A percentile compares a stretch with the other conserved stretches of the same genome.
These are phyloP conservation scores for Cucurbita pepo DNA, from an alignment of 306 rosid genomes.

Conservation along the genomic window DNA sequence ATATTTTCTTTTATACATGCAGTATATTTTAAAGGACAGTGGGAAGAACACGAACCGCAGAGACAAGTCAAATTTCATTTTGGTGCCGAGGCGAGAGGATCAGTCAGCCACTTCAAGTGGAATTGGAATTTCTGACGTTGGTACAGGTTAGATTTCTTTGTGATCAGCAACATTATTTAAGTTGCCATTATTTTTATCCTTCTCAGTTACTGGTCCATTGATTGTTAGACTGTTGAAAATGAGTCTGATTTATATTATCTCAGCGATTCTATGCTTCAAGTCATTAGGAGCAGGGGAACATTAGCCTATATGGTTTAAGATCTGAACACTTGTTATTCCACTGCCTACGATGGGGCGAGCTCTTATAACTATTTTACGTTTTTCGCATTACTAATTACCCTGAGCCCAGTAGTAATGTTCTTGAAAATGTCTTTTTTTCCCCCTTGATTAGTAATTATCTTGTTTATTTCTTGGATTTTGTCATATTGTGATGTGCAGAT, in stretches of 20 bases:
- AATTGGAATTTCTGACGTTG: conserved; percentile 36
- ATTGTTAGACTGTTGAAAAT: not conserved
- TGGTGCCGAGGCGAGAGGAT: conserved; percentile 47
- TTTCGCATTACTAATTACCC: not conserved
- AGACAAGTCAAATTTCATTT: conserved; percentile 47
- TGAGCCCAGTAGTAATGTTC: not conserved
- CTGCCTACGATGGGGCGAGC: not conserved
- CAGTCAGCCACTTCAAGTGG: conserved; percentile 36
- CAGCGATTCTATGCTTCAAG: not conserved
- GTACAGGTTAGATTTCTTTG: conserved; percentile 17
- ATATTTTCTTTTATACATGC: conserved; percentile 20
- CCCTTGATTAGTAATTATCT: not conserved
- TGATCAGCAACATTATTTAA: not conserved
- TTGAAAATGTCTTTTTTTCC: not conserved
- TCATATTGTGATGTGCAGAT: not conserved
- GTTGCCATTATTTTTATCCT: not conserved
- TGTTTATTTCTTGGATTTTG: not conserved
- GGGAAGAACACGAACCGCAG: conserved; percentile 35
- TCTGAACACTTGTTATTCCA: not conserved
- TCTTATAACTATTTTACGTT: not conserved
- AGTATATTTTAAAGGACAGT: conserved; percentile 79
- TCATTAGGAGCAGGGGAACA: not conserved
- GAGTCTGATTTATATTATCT: not conserved
- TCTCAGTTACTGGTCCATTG: not conserved
- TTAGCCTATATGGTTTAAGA: not conserved